These are phyloP conservation scores for Ballota nigra DNA, from an alignment of 257 asterid genomes.

Conservation along the genomic window DNA sequence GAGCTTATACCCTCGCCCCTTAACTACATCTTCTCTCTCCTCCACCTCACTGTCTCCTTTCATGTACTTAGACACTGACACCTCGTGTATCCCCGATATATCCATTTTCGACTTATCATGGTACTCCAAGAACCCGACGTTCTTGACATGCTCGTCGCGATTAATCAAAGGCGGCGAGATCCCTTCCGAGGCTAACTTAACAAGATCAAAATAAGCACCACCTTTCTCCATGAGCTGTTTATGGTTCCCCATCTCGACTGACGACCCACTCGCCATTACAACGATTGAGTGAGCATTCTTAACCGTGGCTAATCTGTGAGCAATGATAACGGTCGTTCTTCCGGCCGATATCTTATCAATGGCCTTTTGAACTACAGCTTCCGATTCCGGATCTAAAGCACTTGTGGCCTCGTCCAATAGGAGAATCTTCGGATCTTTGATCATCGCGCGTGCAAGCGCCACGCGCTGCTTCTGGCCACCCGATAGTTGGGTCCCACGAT, in stretches of 20 bases:
- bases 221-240: constrained; percentile 54
- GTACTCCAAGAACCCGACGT: constrained; percentile 22
- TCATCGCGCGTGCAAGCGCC: constrained; percentile 84
- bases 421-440: constrained; percentile 68
- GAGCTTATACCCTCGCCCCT: constrained; percentile 39
- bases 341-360: constrained; percentile 65
- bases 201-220: constrained; percentile 60
- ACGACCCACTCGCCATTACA: constrained; percentile 67
- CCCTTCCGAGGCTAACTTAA: constrained; percentile 70
- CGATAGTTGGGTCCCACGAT: constrained; percentile 71
- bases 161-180: constrained; percentile 35
- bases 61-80: constrained; percentile 36
- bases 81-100: constrained; percentile 29
- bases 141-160: constrained; percentile 22
- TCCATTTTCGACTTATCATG: constrained; percentile 25
- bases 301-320: constrained; percentile 78
- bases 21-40: constrained; percentile 29
- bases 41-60: constrained; percentile 26
- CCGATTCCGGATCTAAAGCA: constrained; percentile 76
- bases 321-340: constrained; percentile 70
- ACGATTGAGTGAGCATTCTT: constrained; percentile 62
- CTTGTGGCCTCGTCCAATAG: constrained; percentile 89
- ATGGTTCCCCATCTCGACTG: constrained; percentile 68
- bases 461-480: constrained; percentile 90
- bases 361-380: constrained; percentile 66